These are phyloP conservation scores for Backusella macrospora DNA, from an alignment of 192 early-diverging fungal species.

Conservation along the genomic window DNA sequence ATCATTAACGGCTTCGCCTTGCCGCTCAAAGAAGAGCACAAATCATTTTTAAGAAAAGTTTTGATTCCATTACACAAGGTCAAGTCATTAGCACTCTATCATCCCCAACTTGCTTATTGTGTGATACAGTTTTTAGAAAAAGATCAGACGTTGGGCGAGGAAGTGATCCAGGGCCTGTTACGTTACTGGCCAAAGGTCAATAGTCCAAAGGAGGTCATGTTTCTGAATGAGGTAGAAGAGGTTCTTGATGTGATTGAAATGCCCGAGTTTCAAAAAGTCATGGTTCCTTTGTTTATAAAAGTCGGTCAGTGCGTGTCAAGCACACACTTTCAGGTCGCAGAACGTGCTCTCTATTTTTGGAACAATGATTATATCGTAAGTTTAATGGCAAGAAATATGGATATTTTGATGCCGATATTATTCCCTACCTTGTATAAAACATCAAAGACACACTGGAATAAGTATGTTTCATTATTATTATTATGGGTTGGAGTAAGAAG, in stretches of 20 bases:
- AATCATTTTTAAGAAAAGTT: slow-evolving; percentile 90
- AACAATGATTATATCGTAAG: slow-evolving; percentile 98
- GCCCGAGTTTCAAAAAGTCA: slow-evolving; percentile 85
- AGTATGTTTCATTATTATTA: slow-evolving; percentile 46
- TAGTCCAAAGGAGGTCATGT: slow-evolving; percentile 99
- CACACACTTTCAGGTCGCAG: slow-evolving; percentile 98
- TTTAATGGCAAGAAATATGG: slow-evolving; percentile 91
- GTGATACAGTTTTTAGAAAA: slow-evolving; percentile 99
- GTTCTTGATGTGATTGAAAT: slow-evolving; percentile 96
- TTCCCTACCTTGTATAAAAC: slow-evolving; percentile 92
- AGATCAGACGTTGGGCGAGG: slow-evolving; percentile 88
- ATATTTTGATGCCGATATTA: slow-evolving; percentile 91
- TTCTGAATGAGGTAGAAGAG: slow-evolving; percentile 96
- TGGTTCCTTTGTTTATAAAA: slow-evolving; percentile 89
- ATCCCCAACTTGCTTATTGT: slow-evolving; percentile 96
- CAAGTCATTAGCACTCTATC: slow-evolving; percentile 90
- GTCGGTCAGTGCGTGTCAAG: slow-evolving; percentile 92
- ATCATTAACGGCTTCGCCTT: slow-evolving; percentile 99
- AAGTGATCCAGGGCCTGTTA: slow-evolving; percentile 84
- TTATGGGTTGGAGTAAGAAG: not conserved
- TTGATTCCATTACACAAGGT: slow-evolving; percentile 96
- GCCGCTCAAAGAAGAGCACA: slow-evolving; percentile 98
- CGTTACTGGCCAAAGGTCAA: slow-evolving; percentile 99
- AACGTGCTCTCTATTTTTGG: slow-evolving; percentile 97
- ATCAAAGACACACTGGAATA: slow-evolving; percentile 97